phyloP scores from a whole-genome alignment of 106 monocot genomes.

The Gastrodia elata region DNA sequence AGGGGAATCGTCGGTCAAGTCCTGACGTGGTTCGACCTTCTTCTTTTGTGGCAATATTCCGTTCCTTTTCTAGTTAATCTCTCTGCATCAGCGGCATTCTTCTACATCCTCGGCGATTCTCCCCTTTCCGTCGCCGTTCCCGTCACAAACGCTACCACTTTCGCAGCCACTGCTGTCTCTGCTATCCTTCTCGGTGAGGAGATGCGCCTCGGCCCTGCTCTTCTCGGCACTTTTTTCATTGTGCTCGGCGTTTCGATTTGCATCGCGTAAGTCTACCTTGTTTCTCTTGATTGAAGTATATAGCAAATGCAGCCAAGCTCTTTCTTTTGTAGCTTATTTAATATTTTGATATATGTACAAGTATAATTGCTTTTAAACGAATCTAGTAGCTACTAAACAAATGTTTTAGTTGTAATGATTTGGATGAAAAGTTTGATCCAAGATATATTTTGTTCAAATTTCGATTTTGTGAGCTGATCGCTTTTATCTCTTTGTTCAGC shows the following conservation, averaged over 20 bases:
- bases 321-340: neutral
- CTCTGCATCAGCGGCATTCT: conserved; percentile 87
- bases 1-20: conserved; percentile 10
- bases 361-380: neutral
- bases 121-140: conserved; percentile 92
- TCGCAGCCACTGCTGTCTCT: conserved; percentile 80
- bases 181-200: conserved; percentile 64
- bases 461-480: neutral
- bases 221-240: conserved; percentile 52
- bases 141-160: conserved; percentile 89
- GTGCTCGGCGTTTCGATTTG: conserved; percentile 82
- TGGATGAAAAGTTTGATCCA: neutral
- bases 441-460: neutral
- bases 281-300: neutral
- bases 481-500: neutral
- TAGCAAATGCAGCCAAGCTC: neutral
- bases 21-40: conserved; percentile 49
- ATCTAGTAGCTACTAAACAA: neutral
- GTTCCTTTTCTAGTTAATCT: conserved; percentile 77
- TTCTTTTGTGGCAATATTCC: conserved; percentile 81
- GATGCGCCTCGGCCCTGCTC: conserved; percentile 19
- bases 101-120: conserved; percentile 62
- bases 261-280: conserved; percentile 24
- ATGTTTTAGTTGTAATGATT: neutral
- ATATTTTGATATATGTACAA: neutral